Conservation (phyloP, 345 rosid genomes). For the Eucalyptus microcorys region DNA sequence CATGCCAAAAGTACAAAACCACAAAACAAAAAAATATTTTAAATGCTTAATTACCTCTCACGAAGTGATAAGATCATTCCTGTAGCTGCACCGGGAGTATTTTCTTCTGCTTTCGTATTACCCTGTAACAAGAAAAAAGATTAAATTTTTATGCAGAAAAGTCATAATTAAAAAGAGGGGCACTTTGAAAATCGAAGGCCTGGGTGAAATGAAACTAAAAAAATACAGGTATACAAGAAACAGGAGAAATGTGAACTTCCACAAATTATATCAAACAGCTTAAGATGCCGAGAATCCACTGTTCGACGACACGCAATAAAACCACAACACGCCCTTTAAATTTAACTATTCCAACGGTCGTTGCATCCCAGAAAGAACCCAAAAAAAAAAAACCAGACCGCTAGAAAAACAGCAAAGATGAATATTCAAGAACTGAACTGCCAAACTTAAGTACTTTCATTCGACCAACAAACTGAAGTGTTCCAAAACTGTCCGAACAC, state of each 20-base stretch:
- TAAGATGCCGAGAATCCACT: background rate
- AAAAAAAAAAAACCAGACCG: background rate
- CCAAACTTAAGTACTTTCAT: background rate
- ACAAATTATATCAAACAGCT: background rate
- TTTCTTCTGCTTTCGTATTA: constrained; percentile 57
- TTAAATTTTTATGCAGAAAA: background rate
- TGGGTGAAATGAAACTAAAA: background rate
- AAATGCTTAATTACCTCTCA: constrained; percentile 44
- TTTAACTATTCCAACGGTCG: background rate
- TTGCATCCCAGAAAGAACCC: background rate
- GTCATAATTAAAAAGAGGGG: background rate
- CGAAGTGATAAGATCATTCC: constrained; percentile 84
- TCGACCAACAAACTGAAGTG: background rate
- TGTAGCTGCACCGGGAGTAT: constrained; percentile 66
- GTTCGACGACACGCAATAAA: background rate
- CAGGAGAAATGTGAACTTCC: background rate
- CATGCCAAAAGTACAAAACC: background rate
- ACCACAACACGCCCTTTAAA: background rate
- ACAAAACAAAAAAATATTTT: background rate
- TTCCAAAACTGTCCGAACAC: background rate
- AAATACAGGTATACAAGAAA: background rate
- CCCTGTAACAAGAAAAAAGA: constrained; percentile 15
- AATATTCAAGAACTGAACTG: background rate
- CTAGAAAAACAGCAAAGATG: background rate
- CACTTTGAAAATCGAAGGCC: background rate